These are phyloP conservation scores for Zygotorulaspora chibaensis DNA, from an alignment of 805 yeast genomes.

Conservation along the genomic window DNA sequence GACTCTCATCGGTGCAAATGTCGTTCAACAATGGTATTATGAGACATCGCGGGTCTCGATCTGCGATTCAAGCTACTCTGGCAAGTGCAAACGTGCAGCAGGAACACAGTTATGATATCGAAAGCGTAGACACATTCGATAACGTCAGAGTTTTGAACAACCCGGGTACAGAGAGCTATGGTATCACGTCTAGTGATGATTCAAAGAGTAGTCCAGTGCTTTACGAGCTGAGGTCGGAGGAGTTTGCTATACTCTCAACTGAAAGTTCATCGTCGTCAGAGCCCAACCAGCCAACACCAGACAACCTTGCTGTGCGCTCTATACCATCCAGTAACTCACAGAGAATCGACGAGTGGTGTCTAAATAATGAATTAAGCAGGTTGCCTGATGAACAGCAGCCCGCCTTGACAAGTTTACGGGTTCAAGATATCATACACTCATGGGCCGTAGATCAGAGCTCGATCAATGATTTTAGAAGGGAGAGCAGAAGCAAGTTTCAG, in stretches of 20 bases:
- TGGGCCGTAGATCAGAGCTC: conserved; percentile 34
- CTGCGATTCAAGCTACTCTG: conserved; percentile 20
- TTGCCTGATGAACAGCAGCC: conserved; percentile 4
- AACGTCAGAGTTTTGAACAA: conserved; percentile 18
- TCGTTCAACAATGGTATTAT: conserved; percentile 16
- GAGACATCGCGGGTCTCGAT: conserved; percentile 18
- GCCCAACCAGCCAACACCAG: conserved; percentile 2
- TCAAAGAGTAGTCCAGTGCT: conserved; percentile 7
- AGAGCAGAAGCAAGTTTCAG: background rate
- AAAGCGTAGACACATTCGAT: conserved; percentile 12
- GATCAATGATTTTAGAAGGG: background rate
- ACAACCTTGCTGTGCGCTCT: conserved; percentile 2
- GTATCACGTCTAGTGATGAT: conserved; percentile 12
- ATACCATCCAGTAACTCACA: conserved; percentile 15
- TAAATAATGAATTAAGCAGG: conserved; percentile 13
- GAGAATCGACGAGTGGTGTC: conserved; percentile 27
- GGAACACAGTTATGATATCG: conserved; percentile 5
- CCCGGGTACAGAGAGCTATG: conserved; percentile 10
- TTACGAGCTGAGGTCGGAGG: conserved; percentile 18
- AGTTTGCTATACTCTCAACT: conserved; percentile 21
- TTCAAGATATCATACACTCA: conserved; percentile 29
- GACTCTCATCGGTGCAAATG: conserved; percentile 5
- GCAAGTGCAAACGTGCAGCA: conserved; percentile 9
- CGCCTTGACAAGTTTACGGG: conserved; percentile 5
- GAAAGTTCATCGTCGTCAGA: conserved; percentile 13